These are phyloP conservation scores for Atractiella rhizophila DNA, from an alignment of 768 basidiomycete genomes.

Conservation along the genomic window DNA sequence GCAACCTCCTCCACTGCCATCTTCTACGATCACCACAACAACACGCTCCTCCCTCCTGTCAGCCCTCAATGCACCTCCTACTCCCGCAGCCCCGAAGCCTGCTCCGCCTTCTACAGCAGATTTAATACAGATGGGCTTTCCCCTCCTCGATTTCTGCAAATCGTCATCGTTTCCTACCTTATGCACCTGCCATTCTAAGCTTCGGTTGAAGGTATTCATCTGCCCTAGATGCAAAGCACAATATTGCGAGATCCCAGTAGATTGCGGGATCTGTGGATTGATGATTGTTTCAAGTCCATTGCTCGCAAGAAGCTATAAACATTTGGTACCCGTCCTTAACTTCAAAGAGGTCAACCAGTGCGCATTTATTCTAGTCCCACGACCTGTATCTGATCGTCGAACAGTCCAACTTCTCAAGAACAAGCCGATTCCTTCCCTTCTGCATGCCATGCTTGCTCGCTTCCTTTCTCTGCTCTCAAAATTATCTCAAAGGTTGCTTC, in stretches of 20 bases:
- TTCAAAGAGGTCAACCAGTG: conserved; percentile 37
- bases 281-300: conserved; percentile 98
- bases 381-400: background rate
- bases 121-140: conserved; percentile 99
- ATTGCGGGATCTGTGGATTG: conserved; percentile 85
- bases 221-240: conserved; percentile 82
- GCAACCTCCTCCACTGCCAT: conserved; percentile 80
- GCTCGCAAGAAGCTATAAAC: conserved; percentile 81
- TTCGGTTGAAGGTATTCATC: conserved; percentile 78
- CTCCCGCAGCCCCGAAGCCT: conserved; percentile 27
- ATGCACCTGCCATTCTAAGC: conserved; percentile 77
- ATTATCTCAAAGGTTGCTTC: conserved; percentile 1
- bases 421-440: conserved; percentile 9
- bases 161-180: conserved; percentile 51
- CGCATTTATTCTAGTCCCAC: conserved; percentile 22
- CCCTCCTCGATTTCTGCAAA: conserved; percentile 50
- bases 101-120: conserved; percentile 37
- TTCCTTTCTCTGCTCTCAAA: conserved; percentile 32
- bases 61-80: conserved; percentile 29
- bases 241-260: conserved; percentile 92
- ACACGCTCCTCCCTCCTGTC: conserved; percentile 3
- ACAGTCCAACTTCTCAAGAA: background rate
- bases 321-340: conserved; percentile 75
- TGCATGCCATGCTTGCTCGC: conserved; percentile 54
- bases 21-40: no score